These are phyloP conservation scores for Cyclaneusma minus DNA, from an alignment of 2,329 filamentous ascomycete genomes.

Conservation along the genomic window DNA sequence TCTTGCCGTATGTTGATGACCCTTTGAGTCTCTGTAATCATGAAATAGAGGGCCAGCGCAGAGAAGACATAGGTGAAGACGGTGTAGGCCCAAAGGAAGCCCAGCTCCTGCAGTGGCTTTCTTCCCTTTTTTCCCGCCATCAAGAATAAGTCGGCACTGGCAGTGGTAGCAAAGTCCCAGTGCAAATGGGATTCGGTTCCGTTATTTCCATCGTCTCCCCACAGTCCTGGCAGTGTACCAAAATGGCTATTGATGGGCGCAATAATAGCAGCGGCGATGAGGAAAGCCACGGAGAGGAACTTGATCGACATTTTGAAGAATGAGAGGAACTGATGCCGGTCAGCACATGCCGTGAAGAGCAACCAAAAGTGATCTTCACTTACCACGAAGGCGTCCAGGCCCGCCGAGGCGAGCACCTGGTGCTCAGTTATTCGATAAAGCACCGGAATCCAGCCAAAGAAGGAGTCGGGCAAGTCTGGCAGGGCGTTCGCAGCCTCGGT, in stretches of 20 bases:
- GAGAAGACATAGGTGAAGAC: slow-evolving; percentile 93
- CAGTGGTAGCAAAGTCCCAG: no score
- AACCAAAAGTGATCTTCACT: slow-evolving; percentile 14
- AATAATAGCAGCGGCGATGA: slow-evolving; percentile 69
- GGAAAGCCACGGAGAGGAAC: slow-evolving; percentile 62
- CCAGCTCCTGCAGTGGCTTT: background rate
- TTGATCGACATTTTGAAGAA: slow-evolving; percentile 95
- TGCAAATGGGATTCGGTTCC: no score
- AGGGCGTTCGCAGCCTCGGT: slow-evolving; percentile 42
- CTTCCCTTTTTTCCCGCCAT: slow-evolving; percentile 2
- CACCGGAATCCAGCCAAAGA: slow-evolving; percentile 87
- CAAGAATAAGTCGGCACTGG: background rate
- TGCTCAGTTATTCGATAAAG: slow-evolving; percentile 77
- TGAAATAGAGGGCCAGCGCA: slow-evolving; percentile 62
- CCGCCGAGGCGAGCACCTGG: slow-evolving; percentile 77
- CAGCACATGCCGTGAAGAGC: slow-evolving; percentile 3
- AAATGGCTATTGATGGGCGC: slow-evolving; percentile 72
- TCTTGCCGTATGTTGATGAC: slow-evolving; percentile 79
- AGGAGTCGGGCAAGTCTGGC: slow-evolving; percentile 65
- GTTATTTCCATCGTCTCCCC: slow-evolving; percentile 22
- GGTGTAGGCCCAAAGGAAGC: slow-evolving; percentile 82
- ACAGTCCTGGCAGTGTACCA: slow-evolving; percentile 16
- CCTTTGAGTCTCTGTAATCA: slow-evolving; percentile 68
- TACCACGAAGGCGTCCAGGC: slow-evolving; percentile 87
- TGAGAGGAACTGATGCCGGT: slow-evolving; percentile 49